These are phyloP conservation scores for Cunninghamia lanceolata DNA, from an alignment of 75 land plant species.

Conservation along the genomic window DNA sequence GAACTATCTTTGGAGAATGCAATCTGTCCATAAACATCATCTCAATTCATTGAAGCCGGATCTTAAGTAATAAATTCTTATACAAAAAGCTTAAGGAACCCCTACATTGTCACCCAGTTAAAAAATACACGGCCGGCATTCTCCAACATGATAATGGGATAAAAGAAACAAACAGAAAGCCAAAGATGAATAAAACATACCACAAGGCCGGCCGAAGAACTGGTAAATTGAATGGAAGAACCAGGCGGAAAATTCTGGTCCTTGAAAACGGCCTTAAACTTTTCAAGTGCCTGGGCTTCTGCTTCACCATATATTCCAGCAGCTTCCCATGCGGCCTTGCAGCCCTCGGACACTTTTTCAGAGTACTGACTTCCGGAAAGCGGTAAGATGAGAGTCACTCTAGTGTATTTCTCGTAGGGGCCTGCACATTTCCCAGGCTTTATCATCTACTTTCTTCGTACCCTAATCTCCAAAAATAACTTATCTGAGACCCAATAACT, in stretches of 20 bases:
- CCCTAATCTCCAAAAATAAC: background rate
- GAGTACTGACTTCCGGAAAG: conserved; percentile 60
- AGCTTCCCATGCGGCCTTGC: conserved; percentile 39
- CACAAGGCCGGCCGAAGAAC: conserved; percentile 24
- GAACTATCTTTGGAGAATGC: conserved; percentile 46
- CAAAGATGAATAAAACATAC: conserved; percentile 11
- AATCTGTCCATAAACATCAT: conserved; percentile 27
- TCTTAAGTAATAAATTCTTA: too few species aligned
- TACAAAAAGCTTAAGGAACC: too few species aligned
- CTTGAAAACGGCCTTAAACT: conserved; percentile 53
- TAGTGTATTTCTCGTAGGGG: conserved; percentile 47
- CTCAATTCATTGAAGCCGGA: background rate
- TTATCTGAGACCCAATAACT: background rate
- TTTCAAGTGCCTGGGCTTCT: conserved; percentile 33
- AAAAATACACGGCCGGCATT: background rate
- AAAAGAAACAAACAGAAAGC: background rate
- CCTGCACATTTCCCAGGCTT: conserved; percentile 23
- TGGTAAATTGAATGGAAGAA: conserved; percentile 47
- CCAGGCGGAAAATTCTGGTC: conserved; percentile 61
- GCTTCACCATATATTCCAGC: conserved; percentile 42
- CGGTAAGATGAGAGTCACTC: conserved; percentile 43
- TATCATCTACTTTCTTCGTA: background rate
- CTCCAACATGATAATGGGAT: background rate
- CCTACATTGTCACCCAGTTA: too few species aligned
- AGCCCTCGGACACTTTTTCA: conserved; percentile 63